Base-by-base conservation (phyloP, 345 rosid species). In the Salix arbutifolia region DNA sequence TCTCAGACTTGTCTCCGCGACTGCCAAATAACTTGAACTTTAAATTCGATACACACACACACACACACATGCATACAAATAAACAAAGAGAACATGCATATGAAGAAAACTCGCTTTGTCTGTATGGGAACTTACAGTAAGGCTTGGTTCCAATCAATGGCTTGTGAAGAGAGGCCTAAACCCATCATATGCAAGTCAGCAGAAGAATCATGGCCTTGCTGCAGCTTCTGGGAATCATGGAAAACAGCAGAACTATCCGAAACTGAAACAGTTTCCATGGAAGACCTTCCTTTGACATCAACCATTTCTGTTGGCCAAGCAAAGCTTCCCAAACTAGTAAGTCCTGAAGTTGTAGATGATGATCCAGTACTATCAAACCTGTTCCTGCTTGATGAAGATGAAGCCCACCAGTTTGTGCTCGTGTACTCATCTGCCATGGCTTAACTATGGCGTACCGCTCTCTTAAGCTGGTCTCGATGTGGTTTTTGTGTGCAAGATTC, bases 131-230 rank as follows among this genome's bases (percentile, higher is more conserved):
- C 88, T 92, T 80, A 96, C 99, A 92, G 75, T 74, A 93, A 83
- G n/a, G 92, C 74, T 75, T 89, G 97, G 74, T 90, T 91, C 98
- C 99, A 93, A 40, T 93, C 97, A 80, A 91, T 79, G 87, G 90
- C 82, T 48, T 85, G 99, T 2, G 97, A 90, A 72, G 99, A 89
- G 66, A 96, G 93, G 58, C 94, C 97, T 81, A 96, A 77, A 42
- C 91, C 91, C 93, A 96, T 96, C 92, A 93, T 87, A 28, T 93
- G 93, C 65, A 89, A 85, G 38, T 85, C 90, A 37, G 79, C 80
- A 72, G 62, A 81, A 65, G 81, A 75, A 21, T 73, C 79, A 16
- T 78, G 80, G 19, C 72, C 26, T 35, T 69, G 69, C 60, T 88
- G 90, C 70, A 84, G 86, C 74, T 85, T 84, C 73, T 76, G 83